Evolutionary conservation across 148 eudicot genomes (phyloP).

Genomic region (Rhododendron griersonianum): DNA sequence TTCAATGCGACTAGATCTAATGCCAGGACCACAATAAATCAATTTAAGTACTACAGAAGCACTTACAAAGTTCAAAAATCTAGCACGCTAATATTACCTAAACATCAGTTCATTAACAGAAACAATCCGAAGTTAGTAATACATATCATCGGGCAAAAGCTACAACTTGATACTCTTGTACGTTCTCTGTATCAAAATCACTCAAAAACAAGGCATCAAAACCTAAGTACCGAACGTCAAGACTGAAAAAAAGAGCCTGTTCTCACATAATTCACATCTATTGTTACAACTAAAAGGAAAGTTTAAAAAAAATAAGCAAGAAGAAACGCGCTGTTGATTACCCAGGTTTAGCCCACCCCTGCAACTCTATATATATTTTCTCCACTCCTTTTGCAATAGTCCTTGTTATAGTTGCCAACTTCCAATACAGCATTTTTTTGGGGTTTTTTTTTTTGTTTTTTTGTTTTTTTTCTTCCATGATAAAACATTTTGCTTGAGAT

Average conservation of each 20-base stretch:
- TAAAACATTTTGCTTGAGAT: background rate
- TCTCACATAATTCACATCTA: slow-evolving; percentile 16
- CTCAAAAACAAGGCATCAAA: slow-evolving; percentile 13
- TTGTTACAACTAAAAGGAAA: background rate
- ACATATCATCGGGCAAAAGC: background rate
- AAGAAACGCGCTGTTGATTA: background rate
- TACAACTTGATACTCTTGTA: slow-evolving; percentile 1
- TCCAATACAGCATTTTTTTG: background rate
- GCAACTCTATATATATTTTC: background rate
- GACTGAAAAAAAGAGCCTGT: slow-evolving; percentile 17
- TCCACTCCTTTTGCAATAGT: background rate
- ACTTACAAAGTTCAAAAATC: background rate
- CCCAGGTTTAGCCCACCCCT: background rate
- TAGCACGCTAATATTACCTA: background rate
- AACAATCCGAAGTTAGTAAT: background rate
- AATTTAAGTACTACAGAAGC: background rate
- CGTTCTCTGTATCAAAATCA: slow-evolving; percentile 17
- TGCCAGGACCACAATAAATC: background rate
- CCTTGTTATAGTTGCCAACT: background rate
- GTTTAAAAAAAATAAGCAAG: background rate
- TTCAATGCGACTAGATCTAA: background rate
- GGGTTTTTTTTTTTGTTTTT: slow-evolving; percentile 3
- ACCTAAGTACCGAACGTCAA: slow-evolving; percentile 6
- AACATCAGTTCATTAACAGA: slow-evolving; percentile 4
- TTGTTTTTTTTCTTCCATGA: background rate